These are phyloP conservation scores for Mycocentrospora acerina DNA, from an alignment of 2,329 filamentous ascomycete genomes.

Conservation along the genomic window DNA sequence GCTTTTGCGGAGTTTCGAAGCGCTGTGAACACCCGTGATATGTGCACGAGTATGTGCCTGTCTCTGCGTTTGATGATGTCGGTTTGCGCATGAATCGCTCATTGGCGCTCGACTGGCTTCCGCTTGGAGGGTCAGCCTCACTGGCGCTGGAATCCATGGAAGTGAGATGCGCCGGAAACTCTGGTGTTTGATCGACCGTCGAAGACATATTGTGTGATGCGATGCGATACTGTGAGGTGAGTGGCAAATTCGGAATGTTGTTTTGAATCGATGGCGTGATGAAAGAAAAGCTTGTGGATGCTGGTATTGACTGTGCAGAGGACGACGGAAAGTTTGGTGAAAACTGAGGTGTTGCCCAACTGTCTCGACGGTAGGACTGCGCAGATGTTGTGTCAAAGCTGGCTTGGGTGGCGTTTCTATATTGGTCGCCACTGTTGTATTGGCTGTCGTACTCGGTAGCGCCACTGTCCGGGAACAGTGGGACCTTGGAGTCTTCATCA, in stretches of 20 bases:
- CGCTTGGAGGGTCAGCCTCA: slow-evolving; percentile 50
- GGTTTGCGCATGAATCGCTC: slow-evolving; percentile 55
- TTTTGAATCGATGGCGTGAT: slow-evolving; percentile 44
- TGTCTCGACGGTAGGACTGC: slow-evolving; percentile 37
- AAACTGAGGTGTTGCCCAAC: slow-evolving; percentile 39
- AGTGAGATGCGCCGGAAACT: slow-evolving; percentile 61
- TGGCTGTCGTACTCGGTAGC: slow-evolving; percentile 53
- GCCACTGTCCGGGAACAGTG: slow-evolving; percentile 69
- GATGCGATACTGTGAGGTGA: slow-evolving; percentile 39
- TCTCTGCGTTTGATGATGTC: slow-evolving; percentile 66
- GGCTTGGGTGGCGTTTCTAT: slow-evolving; percentile 38
- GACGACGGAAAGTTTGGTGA: slow-evolving; percentile 37
- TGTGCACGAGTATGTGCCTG: slow-evolving; percentile 93
- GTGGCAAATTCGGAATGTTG: slow-evolving; percentile 35
- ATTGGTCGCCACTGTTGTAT: slow-evolving; percentile 47
- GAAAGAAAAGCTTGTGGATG: slow-evolving; percentile 49
- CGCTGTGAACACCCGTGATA: slow-evolving; percentile 87
- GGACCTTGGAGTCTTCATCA: slow-evolving; percentile 69
- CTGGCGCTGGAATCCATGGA: slow-evolving; percentile 64
- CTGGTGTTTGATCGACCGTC: slow-evolving; percentile 50
- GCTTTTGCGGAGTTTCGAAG: slow-evolving; percentile 81
- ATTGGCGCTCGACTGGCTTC: slow-evolving; percentile 40
- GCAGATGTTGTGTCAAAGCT: slow-evolving; percentile 38
- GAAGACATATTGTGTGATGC: slow-evolving; percentile 30
- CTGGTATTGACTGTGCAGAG: slow-evolving; percentile 29